phyloP scores from a whole-genome alignment of 2,329 filamentous ascomycete species.

The Didymella arachidicola region DNA sequence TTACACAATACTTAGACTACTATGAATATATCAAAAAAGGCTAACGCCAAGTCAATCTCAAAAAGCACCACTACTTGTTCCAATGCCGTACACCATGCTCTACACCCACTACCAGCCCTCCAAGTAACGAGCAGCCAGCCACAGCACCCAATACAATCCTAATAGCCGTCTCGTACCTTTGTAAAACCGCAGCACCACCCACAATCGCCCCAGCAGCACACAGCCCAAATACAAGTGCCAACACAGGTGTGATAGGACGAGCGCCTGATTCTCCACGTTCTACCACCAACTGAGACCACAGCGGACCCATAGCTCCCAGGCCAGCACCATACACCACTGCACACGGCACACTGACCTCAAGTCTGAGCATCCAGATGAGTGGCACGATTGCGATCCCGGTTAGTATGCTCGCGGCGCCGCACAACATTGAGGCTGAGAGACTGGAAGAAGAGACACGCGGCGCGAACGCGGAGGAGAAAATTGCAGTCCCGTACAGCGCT shows the following conservation, averaged over 20 bases:
- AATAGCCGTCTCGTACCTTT: constrained; percentile 10
- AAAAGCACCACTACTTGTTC: background rate
- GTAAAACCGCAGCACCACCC: constrained; percentile 16
- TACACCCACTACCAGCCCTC: background rate
- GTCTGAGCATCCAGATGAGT: constrained; percentile 1
- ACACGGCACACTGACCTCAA: background rate
- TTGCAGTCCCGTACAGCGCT: constrained; percentile 10
- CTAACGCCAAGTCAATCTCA: too few species aligned
- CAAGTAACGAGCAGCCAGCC: constrained; percentile 7
- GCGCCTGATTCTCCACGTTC: background rate
- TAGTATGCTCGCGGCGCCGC: constrained; percentile 10
- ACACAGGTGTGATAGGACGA: background rate
- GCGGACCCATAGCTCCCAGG: constrained; percentile 15
- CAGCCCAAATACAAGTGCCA: constrained; percentile 13
- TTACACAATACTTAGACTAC: background rate
- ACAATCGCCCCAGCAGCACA: constrained; percentile 19
- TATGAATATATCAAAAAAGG: too few species aligned
- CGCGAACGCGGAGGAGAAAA: constrained; percentile 8
- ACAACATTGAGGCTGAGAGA: constrained; percentile 13
- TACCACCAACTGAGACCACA: constrained; percentile 9
- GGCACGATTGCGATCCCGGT: constrained; percentile 3
- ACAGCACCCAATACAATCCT: background rate
- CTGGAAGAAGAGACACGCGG: background rate
- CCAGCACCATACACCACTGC: constrained; percentile 17
- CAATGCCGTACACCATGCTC: background rate